Evolutionary conservation across 2,329 filamentous ascomycete species (phyloP).

Genomic region (Cladosporium sphaerospermum): DNA sequence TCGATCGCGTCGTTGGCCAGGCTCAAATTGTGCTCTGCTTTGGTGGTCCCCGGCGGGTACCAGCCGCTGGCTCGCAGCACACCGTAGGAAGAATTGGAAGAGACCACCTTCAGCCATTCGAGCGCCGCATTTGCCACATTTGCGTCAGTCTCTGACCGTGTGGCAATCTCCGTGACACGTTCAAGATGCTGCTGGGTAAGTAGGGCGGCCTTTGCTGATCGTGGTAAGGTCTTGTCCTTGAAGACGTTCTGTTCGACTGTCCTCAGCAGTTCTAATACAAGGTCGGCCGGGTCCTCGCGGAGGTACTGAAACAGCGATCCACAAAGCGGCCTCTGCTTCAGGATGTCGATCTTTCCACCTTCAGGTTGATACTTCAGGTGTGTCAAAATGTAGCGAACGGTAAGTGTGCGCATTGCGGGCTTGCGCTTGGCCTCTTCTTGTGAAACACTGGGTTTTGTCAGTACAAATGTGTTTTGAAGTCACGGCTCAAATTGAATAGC

Average conservation of each 20-base stretch:
- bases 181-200: constrained; percentile 36
- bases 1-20: constrained; percentile 47
- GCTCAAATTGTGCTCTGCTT: constrained; percentile 12
- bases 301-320: constrained; percentile 69
- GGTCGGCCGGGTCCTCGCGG: constrained; percentile 66
- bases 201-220: constrained; percentile 56
- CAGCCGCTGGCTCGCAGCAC: constrained; percentile 74
- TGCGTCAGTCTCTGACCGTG: constrained; percentile 40
- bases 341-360: constrained; percentile 72
- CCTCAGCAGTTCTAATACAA: constrained; percentile 69
- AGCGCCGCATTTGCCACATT: constrained; percentile 65
- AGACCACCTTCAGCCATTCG: constrained; percentile 66
- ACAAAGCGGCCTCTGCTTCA: constrained; percentile 66
- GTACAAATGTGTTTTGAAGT: neutral
- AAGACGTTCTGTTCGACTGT: constrained; percentile 65
- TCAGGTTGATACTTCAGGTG: constrained; percentile 72
- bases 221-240: constrained; percentile 65
- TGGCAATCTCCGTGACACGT: constrained; percentile 52
- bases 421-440: constrained; percentile 57
- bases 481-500: too few species aligned
- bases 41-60: constrained; percentile 63
- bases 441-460: constrained; percentile 18
- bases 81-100: constrained; percentile 66
- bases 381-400: constrained; percentile 72
- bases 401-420: constrained; percentile 76